Percentiles rank a stretch among this genome's conserved stretches.
Conservation (phyloP, 2,329 filamentous ascomycete genomes). For the Stachybotrys echinatus region DNA sequence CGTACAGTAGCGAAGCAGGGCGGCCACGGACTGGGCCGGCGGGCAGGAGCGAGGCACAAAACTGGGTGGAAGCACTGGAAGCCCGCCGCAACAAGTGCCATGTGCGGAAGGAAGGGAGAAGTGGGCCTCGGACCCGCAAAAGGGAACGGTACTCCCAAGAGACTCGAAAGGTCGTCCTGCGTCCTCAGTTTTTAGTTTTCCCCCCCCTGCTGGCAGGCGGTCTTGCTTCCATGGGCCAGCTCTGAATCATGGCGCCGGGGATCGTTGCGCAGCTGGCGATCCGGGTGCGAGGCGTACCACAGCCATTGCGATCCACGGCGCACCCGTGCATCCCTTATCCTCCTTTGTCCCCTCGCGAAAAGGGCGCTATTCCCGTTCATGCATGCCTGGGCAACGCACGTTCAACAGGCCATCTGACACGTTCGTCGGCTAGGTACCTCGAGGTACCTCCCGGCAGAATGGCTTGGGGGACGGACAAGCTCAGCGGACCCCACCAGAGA, state of each 20-base stretch:
- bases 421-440: neutral
- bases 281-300: too few relatives aligned
- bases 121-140: slow-evolving; percentile 1
- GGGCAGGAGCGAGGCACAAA: neutral
- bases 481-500: slow-evolving; percentile 24
- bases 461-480: slow-evolving; percentile 10
- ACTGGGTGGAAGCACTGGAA: neutral
- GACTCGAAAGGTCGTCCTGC: too few relatives aligned
- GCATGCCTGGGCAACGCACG: neutral
- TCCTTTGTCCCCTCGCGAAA: too few relatives aligned
- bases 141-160: neutral
- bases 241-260: neutral
- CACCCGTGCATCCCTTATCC: neutral
- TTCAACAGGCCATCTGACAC: neutral
- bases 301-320: too few relatives aligned
- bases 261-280: too few relatives aligned
- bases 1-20: neutral
- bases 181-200: too few relatives aligned
- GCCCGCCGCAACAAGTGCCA: neutral
- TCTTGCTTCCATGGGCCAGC: neutral
- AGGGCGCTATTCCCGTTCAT: neutral
- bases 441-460: neutral
- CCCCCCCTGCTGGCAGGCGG: too few relatives aligned
- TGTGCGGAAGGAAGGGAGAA: slow-evolving; percentile 2
- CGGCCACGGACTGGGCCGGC: neutral